Evolutionary conservation across 768 basidiomycete species (phyloP).

Genomic region (Cystobasidium tubakii): DNA sequence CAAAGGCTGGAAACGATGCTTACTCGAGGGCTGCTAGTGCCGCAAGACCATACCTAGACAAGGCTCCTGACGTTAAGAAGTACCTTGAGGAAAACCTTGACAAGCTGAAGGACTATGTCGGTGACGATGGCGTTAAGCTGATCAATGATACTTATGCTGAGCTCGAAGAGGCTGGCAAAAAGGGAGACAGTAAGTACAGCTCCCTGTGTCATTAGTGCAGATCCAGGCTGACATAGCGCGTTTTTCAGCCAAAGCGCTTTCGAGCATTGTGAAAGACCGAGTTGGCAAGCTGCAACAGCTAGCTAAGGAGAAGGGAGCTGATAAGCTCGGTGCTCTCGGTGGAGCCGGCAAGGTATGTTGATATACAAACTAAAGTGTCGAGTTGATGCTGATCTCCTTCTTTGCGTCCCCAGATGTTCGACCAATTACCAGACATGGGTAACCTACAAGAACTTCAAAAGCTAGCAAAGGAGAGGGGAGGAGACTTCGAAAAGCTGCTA

Average conservation of each 20-base stretch:
- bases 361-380: conserved; percentile 6
- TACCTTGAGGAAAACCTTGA: conserved; percentile 41
- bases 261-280: conserved; percentile 41
- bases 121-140: conserved; percentile 45
- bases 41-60: conserved; percentile 42
- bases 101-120: conserved; percentile 42
- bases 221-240: not conserved
- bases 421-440: conserved; percentile 13
- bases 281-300: conserved; percentile 37
- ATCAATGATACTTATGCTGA: conserved; percentile 42
- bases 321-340: conserved; percentile 34
- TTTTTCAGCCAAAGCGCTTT: conserved; percentile 41
- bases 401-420: conserved; percentile 28
- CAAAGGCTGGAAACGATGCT: conserved; percentile 41
- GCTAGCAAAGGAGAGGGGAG: conserved; percentile 43
- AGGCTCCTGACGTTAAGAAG: conserved; percentile 45
- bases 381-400: not conserved
- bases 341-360: not conserved
- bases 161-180: conserved; percentile 42
- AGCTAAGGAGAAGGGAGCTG: conserved; percentile 35
- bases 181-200: conserved; percentile 36
- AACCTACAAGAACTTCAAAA: conserved; percentile 41
- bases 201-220: not conserved
- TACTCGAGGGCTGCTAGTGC: conserved; percentile 40
- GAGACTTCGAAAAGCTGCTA: conserved; percentile 43